A percentile compares a stretch with the other conserved stretches of the same genome.
Conservation (phyloP, 1,139 yeast species). For the Debaryomycetaceae sp. region DNA sequence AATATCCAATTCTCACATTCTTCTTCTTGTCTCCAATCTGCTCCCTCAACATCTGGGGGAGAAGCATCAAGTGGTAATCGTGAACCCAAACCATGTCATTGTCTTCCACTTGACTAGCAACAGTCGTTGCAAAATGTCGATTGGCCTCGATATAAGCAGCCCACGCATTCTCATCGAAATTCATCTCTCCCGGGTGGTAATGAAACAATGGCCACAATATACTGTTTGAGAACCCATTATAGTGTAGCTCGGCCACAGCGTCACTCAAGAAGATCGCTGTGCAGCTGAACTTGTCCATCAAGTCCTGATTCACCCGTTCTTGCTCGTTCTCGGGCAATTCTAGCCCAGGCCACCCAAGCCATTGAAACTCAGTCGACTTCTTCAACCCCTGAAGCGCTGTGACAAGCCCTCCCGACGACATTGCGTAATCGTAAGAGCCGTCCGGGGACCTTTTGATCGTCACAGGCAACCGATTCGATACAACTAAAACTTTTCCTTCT, state of each 20-base stretch:
- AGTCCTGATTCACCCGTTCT: conserved; percentile 62
- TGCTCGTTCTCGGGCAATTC: conserved; percentile 81
- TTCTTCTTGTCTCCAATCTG: conserved; percentile 47
- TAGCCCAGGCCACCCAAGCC: conserved; percentile 98
- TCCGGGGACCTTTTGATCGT: conserved; percentile 67
- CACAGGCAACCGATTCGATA: conserved; percentile 92
- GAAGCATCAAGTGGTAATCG: conserved; percentile 93
- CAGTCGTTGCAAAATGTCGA: conserved; percentile 70
- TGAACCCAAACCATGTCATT: conserved; percentile 96
- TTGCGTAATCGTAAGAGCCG: conserved; percentile 65
- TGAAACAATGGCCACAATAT: conserved; percentile 98
- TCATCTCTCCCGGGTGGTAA: conserved; percentile 99
- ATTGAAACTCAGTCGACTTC: conserved; percentile 80
- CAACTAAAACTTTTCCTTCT: conserved; percentile 77
- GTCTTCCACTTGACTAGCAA: conserved; percentile 69
- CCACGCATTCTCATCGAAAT: conserved; percentile 97
- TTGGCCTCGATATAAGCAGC: conserved; percentile 97
- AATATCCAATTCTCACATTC: conserved; percentile 82
- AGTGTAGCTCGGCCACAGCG: conserved; percentile 89
- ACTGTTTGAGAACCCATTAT: conserved; percentile 89
- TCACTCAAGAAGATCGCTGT: conserved; percentile 87
- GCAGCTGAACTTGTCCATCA: conserved; percentile 77
- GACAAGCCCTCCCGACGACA: conserved; percentile 98
- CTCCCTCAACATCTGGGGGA: conserved; percentile 84
- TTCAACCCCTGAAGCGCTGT: conserved; percentile 93